A percentile compares a stretch with the other conserved stretches of the same genome.
Conservation (phyloP, 2,329 filamentous ascomycete genomes). For the Immersiporthe knoxdaviesiana region DNA sequence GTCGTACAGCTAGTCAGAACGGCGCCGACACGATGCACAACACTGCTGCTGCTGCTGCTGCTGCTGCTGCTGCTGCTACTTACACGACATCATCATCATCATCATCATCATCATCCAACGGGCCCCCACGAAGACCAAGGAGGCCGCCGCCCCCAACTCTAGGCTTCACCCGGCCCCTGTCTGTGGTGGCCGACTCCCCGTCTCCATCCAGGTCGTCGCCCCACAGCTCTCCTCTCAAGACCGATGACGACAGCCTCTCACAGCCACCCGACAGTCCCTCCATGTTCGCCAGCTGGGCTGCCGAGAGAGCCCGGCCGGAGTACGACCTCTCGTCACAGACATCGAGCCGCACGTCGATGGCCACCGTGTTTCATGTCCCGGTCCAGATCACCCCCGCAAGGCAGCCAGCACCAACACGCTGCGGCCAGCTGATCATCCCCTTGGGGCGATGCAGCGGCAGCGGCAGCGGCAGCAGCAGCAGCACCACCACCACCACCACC, state of each 20-base stretch:
- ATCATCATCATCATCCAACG: too few species aligned
- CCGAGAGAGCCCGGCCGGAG: constrained; percentile 9
- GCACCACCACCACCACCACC: too few species aligned
- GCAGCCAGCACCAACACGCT: constrained; percentile 40
- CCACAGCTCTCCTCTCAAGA: constrained; percentile 17
- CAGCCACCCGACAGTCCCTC: constrained; percentile 33
- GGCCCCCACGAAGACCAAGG: constrained; percentile 32
- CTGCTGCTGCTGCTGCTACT: too few species aligned
- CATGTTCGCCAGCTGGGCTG: constrained; percentile 31
- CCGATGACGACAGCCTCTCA: constrained; percentile 19
- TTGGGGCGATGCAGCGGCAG: constrained; percentile 15
- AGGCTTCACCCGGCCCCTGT: constrained; percentile 54
- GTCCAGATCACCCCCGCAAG: constrained; percentile 35
- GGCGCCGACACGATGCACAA: constrained; percentile 13
- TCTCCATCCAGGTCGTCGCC: constrained; percentile 29
- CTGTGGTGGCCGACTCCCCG: constrained; percentile 57
- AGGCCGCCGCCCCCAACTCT: constrained; percentile 52
- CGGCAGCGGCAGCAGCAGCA: too few species aligned
- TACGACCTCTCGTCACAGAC: constrained; percentile 18
- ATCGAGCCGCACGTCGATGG: constrained; percentile 18
- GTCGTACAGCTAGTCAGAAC: constrained; percentile 30
- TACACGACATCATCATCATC: constrained; percentile 16
- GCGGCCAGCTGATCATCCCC: constrained; percentile 31
- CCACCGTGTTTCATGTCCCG: constrained; percentile 22
- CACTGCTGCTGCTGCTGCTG: too few species aligned